A percentile compares a stretch with the other conserved stretches of the same genome.
Evolutionary conservation across 257 asterid species (phyloP).

Genomic region (Lycium ferocissimum): DNA sequence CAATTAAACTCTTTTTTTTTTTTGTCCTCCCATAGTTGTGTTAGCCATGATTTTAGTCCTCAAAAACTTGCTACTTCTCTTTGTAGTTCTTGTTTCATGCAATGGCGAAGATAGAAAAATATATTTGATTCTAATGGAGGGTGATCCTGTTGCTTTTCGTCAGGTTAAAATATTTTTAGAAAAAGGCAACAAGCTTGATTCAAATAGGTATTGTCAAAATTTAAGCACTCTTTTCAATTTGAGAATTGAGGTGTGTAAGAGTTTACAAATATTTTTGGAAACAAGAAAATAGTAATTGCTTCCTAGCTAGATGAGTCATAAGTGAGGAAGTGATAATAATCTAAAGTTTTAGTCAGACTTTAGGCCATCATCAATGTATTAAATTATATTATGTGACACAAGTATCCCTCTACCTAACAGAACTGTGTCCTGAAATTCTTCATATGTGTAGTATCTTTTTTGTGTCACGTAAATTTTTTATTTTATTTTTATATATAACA

Average conservation of each 20-base stretch:
- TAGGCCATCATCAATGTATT: neutral
- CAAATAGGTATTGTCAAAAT: slow-evolving; percentile 49
- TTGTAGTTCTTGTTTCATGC: neutral
- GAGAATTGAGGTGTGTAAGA: neutral
- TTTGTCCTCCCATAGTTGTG: neutral
- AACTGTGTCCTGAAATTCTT: neutral
- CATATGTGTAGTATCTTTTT: neutral
- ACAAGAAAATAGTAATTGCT: neutral
- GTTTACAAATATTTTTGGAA: neutral
- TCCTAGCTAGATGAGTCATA: neutral
- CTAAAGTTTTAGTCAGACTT: neutral
- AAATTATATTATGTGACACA: neutral
- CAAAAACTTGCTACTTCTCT: neutral
- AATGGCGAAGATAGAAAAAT: slow-evolving; percentile 49
- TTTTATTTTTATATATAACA: neutral
- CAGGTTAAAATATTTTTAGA: slow-evolving; percentile 34
- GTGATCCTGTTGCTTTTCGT: slow-evolving; percentile 75
- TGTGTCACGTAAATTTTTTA: neutral
- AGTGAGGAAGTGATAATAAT: neutral
- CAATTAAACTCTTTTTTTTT: neutral
- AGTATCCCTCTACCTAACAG: neutral
- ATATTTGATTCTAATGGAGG: slow-evolving; percentile 71
- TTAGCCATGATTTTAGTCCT: neutral
- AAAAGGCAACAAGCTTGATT: slow-evolving; percentile 32
- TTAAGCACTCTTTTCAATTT: neutral